Conservation (phyloP, 2,329 filamentous ascomycete species). For the Colletotrichum gigasporum region DNA sequence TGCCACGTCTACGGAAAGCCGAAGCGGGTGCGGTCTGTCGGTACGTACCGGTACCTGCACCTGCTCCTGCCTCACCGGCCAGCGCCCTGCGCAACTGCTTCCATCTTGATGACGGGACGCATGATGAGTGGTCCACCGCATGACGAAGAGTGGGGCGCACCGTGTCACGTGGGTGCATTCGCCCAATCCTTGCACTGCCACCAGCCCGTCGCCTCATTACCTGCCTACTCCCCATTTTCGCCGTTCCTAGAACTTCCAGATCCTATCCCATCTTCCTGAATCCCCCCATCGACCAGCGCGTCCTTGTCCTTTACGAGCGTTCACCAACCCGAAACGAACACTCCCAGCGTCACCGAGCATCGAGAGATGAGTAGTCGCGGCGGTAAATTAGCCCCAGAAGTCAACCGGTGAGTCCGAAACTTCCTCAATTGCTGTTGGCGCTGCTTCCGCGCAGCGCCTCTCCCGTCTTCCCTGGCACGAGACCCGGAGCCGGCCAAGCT, state of each 20-base stretch:
- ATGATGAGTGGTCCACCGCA: conserved; percentile 30
- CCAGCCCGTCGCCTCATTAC: conserved; percentile 33
- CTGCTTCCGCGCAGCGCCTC: conserved; percentile 15
- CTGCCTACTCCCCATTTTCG: conserved; percentile 34
- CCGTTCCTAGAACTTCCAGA: conserved; percentile 30
- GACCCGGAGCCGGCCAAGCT: conserved; percentile 17
- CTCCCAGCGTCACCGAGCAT: conserved; percentile 42
- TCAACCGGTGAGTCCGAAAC: conserved; percentile 81
- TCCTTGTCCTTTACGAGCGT: conserved; percentile 37
- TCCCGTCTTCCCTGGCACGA: conserved; percentile 19
- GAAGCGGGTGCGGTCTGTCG: no score
- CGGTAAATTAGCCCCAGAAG: conserved; percentile 98
- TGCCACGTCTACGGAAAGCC: conserved; percentile 29
- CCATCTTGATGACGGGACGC: conserved; percentile 29
- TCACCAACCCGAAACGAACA: conserved; percentile 29
- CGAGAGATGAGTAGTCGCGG: conserved; percentile 96
- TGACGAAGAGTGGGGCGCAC: conserved; percentile 13
- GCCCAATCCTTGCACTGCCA: conserved; percentile 30
- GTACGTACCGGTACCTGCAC: conserved; percentile 10
- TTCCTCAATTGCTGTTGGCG: conserved; percentile 15
- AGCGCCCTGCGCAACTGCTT: conserved; percentile 3
- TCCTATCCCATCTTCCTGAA: conserved; percentile 27
- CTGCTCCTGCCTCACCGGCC: no score
- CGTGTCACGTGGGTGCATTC: conserved; percentile 20
- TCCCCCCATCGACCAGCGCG: conserved; percentile 38